Base-by-base conservation (phyloP, 202 grass and related monocot species). In the Elaeis oleifera region DNA sequence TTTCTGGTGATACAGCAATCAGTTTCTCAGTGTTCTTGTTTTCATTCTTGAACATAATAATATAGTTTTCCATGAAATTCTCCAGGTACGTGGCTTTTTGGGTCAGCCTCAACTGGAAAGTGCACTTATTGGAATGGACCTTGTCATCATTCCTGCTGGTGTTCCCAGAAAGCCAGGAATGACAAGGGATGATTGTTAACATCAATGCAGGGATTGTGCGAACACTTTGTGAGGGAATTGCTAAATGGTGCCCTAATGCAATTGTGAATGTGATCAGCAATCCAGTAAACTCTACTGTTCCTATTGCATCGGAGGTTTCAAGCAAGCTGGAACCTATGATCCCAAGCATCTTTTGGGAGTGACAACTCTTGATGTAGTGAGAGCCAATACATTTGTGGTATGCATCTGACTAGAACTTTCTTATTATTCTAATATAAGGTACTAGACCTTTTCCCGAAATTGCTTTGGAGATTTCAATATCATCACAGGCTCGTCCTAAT, bases 381-480 rank as follows among this genome's bases (percentile, higher is more conserved):
- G 92, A 84, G 88, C 92, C 61, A 97, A 92, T 72, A 97, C 92
- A 23, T 97, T 92, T 81, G 92, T 97, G 79, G 92, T 97, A 89
- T 75, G 84, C 27, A 62, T 61, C 23, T 50, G 54, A 65, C 20
- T 15, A 48, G n/a, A 64, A 54, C 27, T 39, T 13, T 13, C 29
- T 59, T 31, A 52, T 51, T 8, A 16, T 58, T 58, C 52, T 67
- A 32, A 57, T 50, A 52, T 29, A 18, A 14, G 51, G 48, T 44
- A 44, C 9, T 44, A 44, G 36, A 44, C 36, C 11, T 44, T 44
- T 44, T 44, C 36, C 36, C 8, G 3, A 44, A 11, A 5, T 44
- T 44, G 36, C 9, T 44, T 13, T 44, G 36, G 36, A 13, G 11
- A 13, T 44, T 44, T 44, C 6, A 5, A 44, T 44, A 44, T 44